Base-by-base conservation (phyloP, 1,284 basidiomycete genomes). In the Ustilago nuda region DNA sequence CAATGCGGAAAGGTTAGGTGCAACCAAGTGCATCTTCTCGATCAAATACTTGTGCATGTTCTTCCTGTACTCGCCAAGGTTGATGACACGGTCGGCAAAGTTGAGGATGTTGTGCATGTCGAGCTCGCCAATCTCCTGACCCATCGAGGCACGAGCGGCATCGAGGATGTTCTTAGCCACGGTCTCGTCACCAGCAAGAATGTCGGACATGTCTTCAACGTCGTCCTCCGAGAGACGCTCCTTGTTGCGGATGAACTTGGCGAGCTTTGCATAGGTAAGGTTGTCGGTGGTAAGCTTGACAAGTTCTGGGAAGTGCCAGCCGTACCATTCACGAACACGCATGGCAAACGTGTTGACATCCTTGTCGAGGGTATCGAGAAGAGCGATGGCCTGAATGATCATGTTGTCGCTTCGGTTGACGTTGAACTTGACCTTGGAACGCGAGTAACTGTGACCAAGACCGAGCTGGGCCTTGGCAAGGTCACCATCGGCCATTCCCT, bases 281-380 rank as follows among this genome's bases (percentile, higher is more conserved):
- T 97, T 97, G 87, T 99, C 97, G 68, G 95, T 91, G 1, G 98
- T 94, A 82, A 99, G 89, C 83, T 91, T 92, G 88, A 97, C 91
- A 76, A 99, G 92, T 88, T 99, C 97, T 57, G 96, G 96, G 89
- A 98, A 99, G 87, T 99, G 97, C 89, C 97, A 99, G n/a, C 97
- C 96, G 87, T 99, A 99, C 97, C 97, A 99, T 87, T 99, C 96
- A 80, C 96, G 90, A 61, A 98, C 92, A 61, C 96, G 93, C 96
- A 99, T 99, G 32, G 95, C 93, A 86, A 99, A 98, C 32, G 96
- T 92, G 89, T 99, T 99, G 86, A 99, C 95, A 87, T 99, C 96
- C 89, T 98, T 99, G 91, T 99, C 96, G 85, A 99, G 92, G 85
- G 98, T 95, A 89, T 99, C 96, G 83, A 98, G 93, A 63, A 98